Evolutionary conservation across 768 basidiomycete genomes (phyloP).

Genomic region (Bullera alba): DNA sequence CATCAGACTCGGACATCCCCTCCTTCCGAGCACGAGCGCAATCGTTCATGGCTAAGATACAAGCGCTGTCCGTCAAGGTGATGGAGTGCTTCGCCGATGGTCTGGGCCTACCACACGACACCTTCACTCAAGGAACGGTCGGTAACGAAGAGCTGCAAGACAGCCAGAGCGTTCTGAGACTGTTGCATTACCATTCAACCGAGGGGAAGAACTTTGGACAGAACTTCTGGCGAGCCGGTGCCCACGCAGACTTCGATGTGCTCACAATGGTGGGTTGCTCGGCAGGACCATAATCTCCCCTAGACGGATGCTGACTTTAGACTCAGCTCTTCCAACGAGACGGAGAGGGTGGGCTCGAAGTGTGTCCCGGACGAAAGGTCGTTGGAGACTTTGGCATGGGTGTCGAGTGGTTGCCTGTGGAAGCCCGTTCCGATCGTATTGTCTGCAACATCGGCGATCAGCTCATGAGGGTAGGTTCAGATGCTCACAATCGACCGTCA

Average conservation of each 20-base stretch:
- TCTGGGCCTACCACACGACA: slow-evolving; percentile 24
- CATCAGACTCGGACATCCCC: slow-evolving; percentile 16
- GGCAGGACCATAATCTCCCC: not conserved
- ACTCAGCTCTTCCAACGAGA: slow-evolving; percentile 33
- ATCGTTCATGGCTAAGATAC: slow-evolving; percentile 24
- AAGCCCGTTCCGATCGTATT: slow-evolving; percentile 23
- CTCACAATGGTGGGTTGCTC: slow-evolving; percentile 25
- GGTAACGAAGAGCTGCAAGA: slow-evolving; percentile 23
- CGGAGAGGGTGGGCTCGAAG: slow-evolving; percentile 37
- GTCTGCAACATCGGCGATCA: slow-evolving; percentile 40
- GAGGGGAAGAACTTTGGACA: slow-evolving; percentile 24
- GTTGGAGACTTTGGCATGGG: slow-evolving; percentile 37
- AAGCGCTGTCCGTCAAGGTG: slow-evolving; percentile 22
- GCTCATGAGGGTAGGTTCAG: slow-evolving; percentile 19
- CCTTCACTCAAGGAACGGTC: slow-evolving; percentile 29
- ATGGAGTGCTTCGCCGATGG: slow-evolving; percentile 37
- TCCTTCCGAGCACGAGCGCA: slow-evolving; percentile 14
- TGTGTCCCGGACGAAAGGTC: slow-evolving; percentile 35
- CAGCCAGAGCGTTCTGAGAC: slow-evolving; percentile 24
- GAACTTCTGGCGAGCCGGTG: slow-evolving; percentile 32
- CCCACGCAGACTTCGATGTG: slow-evolving; percentile 39
- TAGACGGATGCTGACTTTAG: not conserved
- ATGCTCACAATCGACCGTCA: too few relatives aligned
- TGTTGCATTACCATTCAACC: slow-evolving; percentile 34
- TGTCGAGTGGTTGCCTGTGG: slow-evolving; percentile 25